A percentile compares a stretch with the other conserved stretches of the same genome.
These are phyloP conservation scores for Calonectria hongkongensis DNA, from an alignment of 2,329 filamentous ascomycete species.

Conservation along the genomic window DNA sequence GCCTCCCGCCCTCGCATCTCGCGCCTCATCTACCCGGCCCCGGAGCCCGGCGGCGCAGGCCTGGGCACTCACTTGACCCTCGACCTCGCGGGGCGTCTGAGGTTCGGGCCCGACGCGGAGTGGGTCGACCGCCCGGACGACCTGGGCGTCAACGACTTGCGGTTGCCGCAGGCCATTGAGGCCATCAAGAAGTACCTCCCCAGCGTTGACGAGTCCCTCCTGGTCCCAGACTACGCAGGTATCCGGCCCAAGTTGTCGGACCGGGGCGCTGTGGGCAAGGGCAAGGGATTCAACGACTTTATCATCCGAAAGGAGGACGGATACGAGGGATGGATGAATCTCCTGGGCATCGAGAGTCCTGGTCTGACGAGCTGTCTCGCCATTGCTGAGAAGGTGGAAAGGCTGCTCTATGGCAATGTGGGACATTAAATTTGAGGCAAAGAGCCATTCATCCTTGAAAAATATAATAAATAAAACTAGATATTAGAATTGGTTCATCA, in stretches of 20 bases:
- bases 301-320: constrained; percentile 85
- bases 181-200: constrained; percentile 90
- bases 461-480: too few species aligned
- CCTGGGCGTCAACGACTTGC: constrained; percentile 78
- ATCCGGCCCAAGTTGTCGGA: constrained; percentile 88
- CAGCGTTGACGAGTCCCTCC: constrained; percentile 76
- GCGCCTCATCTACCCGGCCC: constrained; percentile 91
- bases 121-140: constrained; percentile 86
- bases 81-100: constrained; percentile 87
- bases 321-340: constrained; percentile 88
- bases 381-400: constrained; percentile 84
- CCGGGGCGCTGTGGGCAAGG: constrained; percentile 75
- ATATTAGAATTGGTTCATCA: too few species aligned
- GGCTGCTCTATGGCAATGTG: constrained; percentile 66
- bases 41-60: constrained; percentile 86
- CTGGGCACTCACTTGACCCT: constrained; percentile 95
- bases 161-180: constrained; percentile 79
- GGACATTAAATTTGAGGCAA: constrained; percentile 24
- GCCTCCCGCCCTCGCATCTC: constrained; percentile 77
- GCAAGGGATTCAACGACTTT: constrained; percentile 88
- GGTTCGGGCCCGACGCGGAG: constrained; percentile 96
- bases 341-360: constrained; percentile 94
- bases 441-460: background rate
- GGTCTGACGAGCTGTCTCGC: constrained; percentile 91
- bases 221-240: constrained; percentile 91